Evolutionary conservation across 306 rosid species (phyloP), one percentile per base, ranked within the genome.

Genomic region (Dryas drummondii): DNA sequence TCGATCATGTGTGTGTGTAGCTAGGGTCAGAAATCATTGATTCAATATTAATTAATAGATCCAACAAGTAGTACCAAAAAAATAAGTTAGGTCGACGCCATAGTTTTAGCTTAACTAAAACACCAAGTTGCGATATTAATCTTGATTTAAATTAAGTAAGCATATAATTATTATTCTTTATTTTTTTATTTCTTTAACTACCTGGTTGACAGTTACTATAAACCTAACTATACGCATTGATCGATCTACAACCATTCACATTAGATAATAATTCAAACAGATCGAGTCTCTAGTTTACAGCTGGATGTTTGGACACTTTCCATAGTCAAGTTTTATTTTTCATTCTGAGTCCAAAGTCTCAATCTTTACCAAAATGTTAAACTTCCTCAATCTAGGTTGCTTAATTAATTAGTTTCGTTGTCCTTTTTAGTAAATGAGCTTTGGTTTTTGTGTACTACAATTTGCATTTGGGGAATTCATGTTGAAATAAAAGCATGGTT

Each of bases 281-380:
- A 22, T 22, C 22, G 22, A 54, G 40, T 45, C 44, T 5, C 4
- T 17, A 65, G 37, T 32, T 32, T 32, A 32, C 70, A 75, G 84
- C 71, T 68, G 80, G 66, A 66, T 42, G 55, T 75, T 62, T 17
- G 75, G 74, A 58, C 69, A 82, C 50, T 68, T 78, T 72, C 75
- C 13, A 71, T 46, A 46, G 8, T 5, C 49, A 42, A n/a, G 61
- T 66, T 52, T 45, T 51, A 48, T 65, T 45, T 48, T 17, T 63
- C 19, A 51, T 53, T 76, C 61, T 46, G 49, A 15, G 15, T n/a
- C 58, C 15, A 10, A 68, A 66, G 44, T 67, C 56, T 5, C 8
- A 4, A 46, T 46, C 49, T 46, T 4, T 15, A 15, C 49, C 9
- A 4, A 6, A 32, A 60, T 32, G 66, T 32, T 15, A 46, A 17